Base-by-base conservation (phyloP, 345 rosid species). In the Eucalyptus regnans region DNA sequence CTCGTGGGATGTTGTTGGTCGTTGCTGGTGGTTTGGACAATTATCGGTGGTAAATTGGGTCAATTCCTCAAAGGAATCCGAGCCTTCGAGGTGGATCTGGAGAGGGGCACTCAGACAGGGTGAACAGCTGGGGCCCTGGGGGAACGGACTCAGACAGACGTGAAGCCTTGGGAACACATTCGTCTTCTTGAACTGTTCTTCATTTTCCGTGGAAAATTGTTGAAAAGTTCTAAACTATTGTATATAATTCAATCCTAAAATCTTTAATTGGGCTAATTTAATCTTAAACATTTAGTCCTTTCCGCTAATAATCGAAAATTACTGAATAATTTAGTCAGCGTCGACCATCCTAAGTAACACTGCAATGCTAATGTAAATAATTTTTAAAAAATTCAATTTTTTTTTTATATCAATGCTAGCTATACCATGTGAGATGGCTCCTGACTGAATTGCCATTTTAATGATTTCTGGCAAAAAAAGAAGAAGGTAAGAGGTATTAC, bases 381-480 rank as follows among this genome's bases (percentile, higher is more conserved):
- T 52, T 52, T 7, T 7, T 1, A 52, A 52, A 51, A 51, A 51
- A 51, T 0, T 52, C 23, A 52, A 18, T 52, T 18, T 52, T 33
- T 33, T 33, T 49, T 52, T 52, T 52, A 7, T 52, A 52, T 18
- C 2, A 18, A 52, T 52, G 23, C 56, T 18, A 52, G 9, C 0
- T 52, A 1, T 52, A 52, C 23, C 4, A 52, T 52, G 56, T 52
- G 56, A 52, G 23, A 7, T 52, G 23, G 23, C 56, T 52, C 56
- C 56, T 18, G 0, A 18, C 23, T 7, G 0, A 52, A 52, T 18
- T 52, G 23, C 0, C 56, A 52, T 52, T 52, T 52, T 4, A 52
- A 52, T 0, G 0, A 52, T 7, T 18, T 18, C 0, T 18, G 56
- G 23, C 9, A 1, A 48, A 50, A 50, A 18, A 52, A 52, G 7